Evolutionary conservation across 2,329 filamentous ascomycete species (phyloP), one percentile per base, ranked within the genome.

Genomic region (Fusarium sp.): DNA sequence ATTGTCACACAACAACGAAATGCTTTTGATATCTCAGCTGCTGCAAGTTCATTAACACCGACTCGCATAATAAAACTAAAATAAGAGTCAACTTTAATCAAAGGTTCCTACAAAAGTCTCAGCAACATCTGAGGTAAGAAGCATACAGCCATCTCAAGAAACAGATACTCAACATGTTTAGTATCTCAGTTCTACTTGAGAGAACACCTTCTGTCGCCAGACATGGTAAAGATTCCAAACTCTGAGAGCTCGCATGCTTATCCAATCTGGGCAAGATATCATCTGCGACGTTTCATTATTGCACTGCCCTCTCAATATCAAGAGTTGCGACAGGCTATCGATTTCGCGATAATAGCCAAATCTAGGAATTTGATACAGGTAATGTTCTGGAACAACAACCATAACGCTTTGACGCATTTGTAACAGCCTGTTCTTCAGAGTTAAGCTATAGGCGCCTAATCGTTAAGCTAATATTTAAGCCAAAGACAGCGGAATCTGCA

Each of bases 261-360:
- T 56, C 53, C 53, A 15, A 33, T 48, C 32, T 3, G 7, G 20
- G 53, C 27, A 33, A 33, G 27, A 26, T 46, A 26, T 14, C 37
- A 26, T 35, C 40, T 48, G 40, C 30, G 30, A 48, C 40, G 53
- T 56, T 35, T 56, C 53, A 56, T 48, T 48, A 20, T 10, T 56
- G 40, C 30, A 56, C 20, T n/a, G 53, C 53, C 53, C 27, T n/a
- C 38, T 5, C 5, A 1, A 23, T 9, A 10, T 18, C 48, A 23
- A 26, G 18, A 26, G 15, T n/a, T 14, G 38, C 38, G 41, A 35
- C n/a, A 27, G 30, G 30, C n/a, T 8, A 35, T 1, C 26, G 30
- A 27, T n/a, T 7, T 48, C 40, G 13, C 20, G 23, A 35, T n/a
- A 17, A 7, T 13, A n/a, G 35, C 49, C 50, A 40, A 54, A 27